These are phyloP conservation scores for Fallopia convolvulus DNA, from an alignment of 148 eudicot species.

Conservation along the genomic window DNA sequence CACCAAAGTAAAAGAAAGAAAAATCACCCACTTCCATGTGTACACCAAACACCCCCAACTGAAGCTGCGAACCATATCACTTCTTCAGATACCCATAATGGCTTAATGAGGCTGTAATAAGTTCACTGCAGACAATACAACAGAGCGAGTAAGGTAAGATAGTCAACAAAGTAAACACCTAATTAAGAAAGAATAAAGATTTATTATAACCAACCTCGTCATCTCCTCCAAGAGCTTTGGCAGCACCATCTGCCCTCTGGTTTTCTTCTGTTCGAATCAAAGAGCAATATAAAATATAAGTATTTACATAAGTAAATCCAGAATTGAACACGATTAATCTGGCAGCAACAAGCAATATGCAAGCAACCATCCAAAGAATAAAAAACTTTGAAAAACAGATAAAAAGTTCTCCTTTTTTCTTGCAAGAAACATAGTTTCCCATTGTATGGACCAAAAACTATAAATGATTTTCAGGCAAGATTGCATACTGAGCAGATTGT, in stretches of 20 bases:
- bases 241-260: slow-evolving; percentile 43
- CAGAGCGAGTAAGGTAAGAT: neutral
- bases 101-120: neutral
- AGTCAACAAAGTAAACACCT: neutral
- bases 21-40: neutral
- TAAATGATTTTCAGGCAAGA: neutral
- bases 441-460: neutral
- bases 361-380: neutral
- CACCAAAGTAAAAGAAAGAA: neutral
- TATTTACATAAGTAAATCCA: neutral
- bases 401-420: neutral
- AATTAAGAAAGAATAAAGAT: neutral
- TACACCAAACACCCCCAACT: slow-evolving; percentile 1
- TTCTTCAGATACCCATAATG: neutral
- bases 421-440: neutral
- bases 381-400: neutral
- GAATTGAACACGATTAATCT: neutral
- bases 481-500: neutral
- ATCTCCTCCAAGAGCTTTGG: slow-evolving; percentile 42
- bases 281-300: neutral
- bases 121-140: neutral
- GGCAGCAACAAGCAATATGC: neutral
- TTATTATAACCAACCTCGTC: slow-evolving; percentile 49
- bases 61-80: neutral
- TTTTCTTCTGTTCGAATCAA: slow-evolving; percentile 44